Evolutionary conservation across 148 eudicot genomes (phyloP).

Genomic region (Vaccinium corymbosum): DNA sequence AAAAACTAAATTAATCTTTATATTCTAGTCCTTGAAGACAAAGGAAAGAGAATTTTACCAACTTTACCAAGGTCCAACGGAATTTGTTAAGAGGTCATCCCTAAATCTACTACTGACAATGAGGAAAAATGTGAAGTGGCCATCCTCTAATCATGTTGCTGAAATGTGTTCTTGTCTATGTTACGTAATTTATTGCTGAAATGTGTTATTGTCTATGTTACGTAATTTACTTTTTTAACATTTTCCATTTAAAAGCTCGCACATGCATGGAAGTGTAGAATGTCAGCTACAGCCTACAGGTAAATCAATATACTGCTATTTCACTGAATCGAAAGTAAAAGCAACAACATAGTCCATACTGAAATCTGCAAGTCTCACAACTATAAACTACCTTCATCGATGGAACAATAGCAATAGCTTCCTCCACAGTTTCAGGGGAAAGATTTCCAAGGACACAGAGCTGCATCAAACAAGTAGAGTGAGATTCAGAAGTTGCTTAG

Average conservation of each 20-base stretch:
- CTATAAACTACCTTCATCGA: conserved; percentile 54
- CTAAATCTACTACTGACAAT: neutral
- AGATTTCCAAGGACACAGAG: conserved; percentile 89
- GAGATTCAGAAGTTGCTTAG: neutral
- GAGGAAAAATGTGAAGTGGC: neutral
- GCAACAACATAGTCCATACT: neutral
- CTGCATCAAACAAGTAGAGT: conserved; percentile 18
- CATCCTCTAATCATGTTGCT: neutral
- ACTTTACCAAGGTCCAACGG: neutral
- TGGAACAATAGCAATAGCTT: conserved; percentile 92
- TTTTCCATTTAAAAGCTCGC: neutral
- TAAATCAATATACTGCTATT: neutral
- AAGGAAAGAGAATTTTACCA: neutral
- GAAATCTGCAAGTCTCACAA: neutral
- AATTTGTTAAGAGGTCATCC: neutral
- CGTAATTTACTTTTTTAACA: neutral
- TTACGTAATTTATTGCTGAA: neutral
- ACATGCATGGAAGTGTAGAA: neutral
- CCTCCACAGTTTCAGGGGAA: conserved; percentile 95
- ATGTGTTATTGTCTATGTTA: neutral
- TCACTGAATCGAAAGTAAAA: neutral
- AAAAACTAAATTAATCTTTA: neutral
- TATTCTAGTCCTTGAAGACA: neutral
- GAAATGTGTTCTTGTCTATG: neutral
- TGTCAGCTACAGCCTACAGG: neutral